Percentiles rank a stretch among this genome's conserved stretches.
Evolutionary conservation across 148 eudicot genomes (phyloP).

Genomic region (Rhododendron kiyosumense): DNA sequence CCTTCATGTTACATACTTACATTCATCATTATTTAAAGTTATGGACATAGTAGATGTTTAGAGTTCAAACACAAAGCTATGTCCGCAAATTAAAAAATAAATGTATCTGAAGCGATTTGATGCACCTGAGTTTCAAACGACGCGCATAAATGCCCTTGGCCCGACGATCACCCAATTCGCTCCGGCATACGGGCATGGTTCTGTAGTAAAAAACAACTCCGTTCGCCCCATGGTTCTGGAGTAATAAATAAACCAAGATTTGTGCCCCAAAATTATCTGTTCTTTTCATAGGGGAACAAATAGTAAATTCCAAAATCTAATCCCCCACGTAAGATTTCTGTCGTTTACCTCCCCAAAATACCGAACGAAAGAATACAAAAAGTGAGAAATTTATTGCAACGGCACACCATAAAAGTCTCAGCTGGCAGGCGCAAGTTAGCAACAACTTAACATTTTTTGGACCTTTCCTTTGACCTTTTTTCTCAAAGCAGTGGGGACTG

Average conservation of each 20-base stretch:
- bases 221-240: background rate
- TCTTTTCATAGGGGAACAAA: background rate
- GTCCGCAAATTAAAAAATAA: background rate
- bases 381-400: background rate
- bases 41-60: background rate
- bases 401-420: background rate
- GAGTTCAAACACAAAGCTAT: background rate
- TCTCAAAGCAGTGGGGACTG: background rate
- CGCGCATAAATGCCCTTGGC: background rate
- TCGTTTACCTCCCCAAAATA: background rate
- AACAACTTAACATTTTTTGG: background rate
- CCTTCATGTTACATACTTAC: too few relatives aligned
- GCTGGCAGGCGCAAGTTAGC: conserved; percentile 4
- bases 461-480: background rate
- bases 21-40: too few relatives aligned
- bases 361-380: background rate
- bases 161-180: background rate
- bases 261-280: background rate
- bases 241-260: too few relatives aligned
- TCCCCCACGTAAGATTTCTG: background rate
- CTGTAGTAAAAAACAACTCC: background rate
- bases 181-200: background rate
- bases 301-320: background rate
- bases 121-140: background rate
- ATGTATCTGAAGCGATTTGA: background rate